phyloP scores from a whole-genome alignment of 257 asterid genomes.

The Leonotis leonurus region DNA sequence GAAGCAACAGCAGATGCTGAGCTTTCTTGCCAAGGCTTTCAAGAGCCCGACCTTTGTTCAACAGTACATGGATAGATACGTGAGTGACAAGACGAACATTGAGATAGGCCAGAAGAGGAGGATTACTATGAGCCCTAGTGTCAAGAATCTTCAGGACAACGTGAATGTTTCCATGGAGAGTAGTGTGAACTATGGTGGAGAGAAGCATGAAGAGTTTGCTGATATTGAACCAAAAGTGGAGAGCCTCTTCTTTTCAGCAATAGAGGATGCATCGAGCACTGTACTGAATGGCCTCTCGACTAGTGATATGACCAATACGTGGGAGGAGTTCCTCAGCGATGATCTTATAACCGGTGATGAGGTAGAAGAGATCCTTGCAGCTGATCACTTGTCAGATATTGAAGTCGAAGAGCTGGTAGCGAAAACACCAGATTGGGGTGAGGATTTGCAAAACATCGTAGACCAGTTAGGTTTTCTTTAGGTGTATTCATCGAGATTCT shows the following conservation, averaged over 20 bases:
- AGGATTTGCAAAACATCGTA: conserved; percentile 41
- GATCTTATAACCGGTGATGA: conserved; percentile 24
- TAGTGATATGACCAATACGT: conserved; percentile 25
- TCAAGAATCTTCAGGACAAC: conserved; percentile 32
- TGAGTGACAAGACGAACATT: conserved; percentile 23
- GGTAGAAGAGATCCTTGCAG: conserved; percentile 28
- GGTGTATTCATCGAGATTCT: neutral
- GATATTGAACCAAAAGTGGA: conserved; percentile 33
- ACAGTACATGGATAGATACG: conserved; percentile 35
- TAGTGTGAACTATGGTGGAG: conserved; percentile 6
- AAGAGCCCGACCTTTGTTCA: conserved; percentile 42
- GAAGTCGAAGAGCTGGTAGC: conserved; percentile 61
- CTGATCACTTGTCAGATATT: conserved; percentile 30
- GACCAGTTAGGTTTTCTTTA: conserved; percentile 37
- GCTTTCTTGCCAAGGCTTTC: conserved; percentile 67
- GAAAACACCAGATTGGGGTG: conserved; percentile 54
- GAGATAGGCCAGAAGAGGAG: conserved; percentile 79
- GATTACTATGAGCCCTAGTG: conserved; percentile 50
- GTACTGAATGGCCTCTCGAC: conserved; percentile 12
- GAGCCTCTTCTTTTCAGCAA: conserved; percentile 29
- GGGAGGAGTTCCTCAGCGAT: conserved; percentile 56
- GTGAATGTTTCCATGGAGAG: conserved; percentile 15
- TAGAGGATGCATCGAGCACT: conserved; percentile 43
- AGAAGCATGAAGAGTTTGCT: conserved; percentile 28
- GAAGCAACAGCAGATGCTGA: conserved; percentile 60